Conservation (phyloP, 2,329 filamentous ascomycete species). For the Cercospora janseana region DNA sequence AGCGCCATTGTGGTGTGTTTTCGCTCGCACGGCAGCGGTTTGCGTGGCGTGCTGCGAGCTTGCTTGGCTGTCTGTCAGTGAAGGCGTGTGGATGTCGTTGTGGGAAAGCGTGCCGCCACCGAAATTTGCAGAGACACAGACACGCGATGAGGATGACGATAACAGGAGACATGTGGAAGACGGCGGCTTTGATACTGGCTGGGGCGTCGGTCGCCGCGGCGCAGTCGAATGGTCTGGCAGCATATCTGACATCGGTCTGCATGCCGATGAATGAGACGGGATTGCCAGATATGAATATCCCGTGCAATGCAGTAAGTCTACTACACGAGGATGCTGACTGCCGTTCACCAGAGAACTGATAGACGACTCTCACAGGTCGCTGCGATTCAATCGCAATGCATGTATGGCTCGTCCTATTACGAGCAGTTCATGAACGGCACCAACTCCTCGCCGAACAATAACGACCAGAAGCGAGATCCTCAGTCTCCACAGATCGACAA, state of each 20-base stretch:
- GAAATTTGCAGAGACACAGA: too few species aligned
- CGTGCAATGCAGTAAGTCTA: constrained; percentile 29
- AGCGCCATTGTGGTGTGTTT: too few species aligned
- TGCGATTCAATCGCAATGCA: constrained; percentile 29
- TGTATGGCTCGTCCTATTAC: constrained; percentile 22
- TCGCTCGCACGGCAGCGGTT: too few species aligned
- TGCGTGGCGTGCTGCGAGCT: too few species aligned
- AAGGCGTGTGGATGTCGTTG: too few species aligned
- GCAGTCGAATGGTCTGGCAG: constrained; percentile 15
- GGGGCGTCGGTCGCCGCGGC: neutral
- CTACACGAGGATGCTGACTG: neutral
- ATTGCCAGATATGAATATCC: constrained; percentile 26
- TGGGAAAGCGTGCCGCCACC: too few species aligned
- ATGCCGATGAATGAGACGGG: constrained; percentile 26
- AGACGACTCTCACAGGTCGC: neutral
- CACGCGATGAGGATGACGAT: too few species aligned
- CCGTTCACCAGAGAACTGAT: neutral
- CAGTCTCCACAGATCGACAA: neutral
- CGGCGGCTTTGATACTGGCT: neutral
- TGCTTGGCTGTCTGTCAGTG: too few species aligned
- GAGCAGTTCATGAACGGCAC: neutral
- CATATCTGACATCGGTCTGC: constrained; percentile 30
- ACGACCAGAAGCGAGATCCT: neutral
- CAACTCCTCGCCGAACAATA: neutral
- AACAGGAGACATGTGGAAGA: constrained; percentile 3